Base-by-base conservation (phyloP, 257 asterid genomes). In the Craterostigma plantagineum region DNA sequence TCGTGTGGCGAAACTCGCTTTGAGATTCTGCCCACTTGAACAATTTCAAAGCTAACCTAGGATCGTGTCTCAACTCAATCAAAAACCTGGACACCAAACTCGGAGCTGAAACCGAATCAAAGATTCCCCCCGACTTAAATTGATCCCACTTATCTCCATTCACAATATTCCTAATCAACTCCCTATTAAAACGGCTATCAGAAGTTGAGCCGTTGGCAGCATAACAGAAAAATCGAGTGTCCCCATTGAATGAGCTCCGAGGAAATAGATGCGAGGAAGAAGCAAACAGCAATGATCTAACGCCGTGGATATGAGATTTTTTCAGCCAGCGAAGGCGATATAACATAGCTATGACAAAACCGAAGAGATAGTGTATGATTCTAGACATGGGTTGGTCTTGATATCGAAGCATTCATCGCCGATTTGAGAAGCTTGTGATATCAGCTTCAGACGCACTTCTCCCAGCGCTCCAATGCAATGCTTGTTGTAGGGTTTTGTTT, bases 21-120 rank as follows among this genome's bases (percentile, higher is more conserved):
- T 18, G 70, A 0, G 58, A 55, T 54, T 69, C 67, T 0, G 90
- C 83, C 93, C 91, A 76, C 27, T 44, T 62, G 63, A 86, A 86
- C 51, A 77, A 53, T 59, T 75, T 86, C 35, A 81, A 58, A 54
- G 91, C 93, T 60, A 86, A 53, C 17, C 18, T 33, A 53, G 97
- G 97, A n/a, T 86, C 85, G 18, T 60, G 67, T 59, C 61, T 86
- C 16, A 81, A 56, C 39, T 75, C 76, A 48, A 71, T 44, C 54
- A 86, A 48, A 16, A 69, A 49, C 46, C 56, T 63, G 30, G 77
- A 61, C 43, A 77, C 65, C 71, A n/a, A n/a, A n/a, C n/a, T n/a
- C n/a, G n/a, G n/a, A n/a, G 91, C 68, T 7, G 23, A 33, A n/a
- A n/a, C n/a, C n/a, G n/a, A n/a, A 43, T 43, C 33, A 16, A 43